Conservation (phyloP, 108 stramenopile species). For the Parietichytrium sp. region DNA sequence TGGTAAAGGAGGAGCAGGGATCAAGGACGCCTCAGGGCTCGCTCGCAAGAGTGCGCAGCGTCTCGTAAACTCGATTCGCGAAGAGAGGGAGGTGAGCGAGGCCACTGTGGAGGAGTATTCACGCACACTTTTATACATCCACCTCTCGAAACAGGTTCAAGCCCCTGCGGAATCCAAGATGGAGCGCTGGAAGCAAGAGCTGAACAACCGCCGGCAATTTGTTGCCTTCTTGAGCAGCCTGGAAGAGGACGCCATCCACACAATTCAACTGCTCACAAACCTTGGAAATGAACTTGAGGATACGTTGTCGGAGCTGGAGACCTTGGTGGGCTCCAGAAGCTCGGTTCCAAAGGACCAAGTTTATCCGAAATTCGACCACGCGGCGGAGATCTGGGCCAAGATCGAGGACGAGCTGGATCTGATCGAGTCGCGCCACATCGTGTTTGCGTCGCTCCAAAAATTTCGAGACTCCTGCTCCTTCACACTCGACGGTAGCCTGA, state of each 20-base stretch:
- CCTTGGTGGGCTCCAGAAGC: constrained; percentile 51
- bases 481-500: constrained; percentile 42
- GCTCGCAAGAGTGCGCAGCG: neutral
- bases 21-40: constrained; percentile 35
- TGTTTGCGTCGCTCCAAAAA: constrained; percentile 22
- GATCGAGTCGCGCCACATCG: neutral
- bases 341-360: constrained; percentile 68
- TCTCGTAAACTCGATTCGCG: constrained; percentile 38
- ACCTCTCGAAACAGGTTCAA: neutral
- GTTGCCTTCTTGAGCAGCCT: constrained; percentile 54
- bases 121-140: neutral
- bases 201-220: constrained; percentile 65
- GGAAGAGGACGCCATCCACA: constrained; percentile 55
- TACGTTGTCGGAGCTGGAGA: constrained; percentile 42
- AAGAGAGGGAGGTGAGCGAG: neutral
- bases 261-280: neutral
- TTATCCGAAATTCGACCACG: constrained; percentile 64
- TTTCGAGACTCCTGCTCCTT: constrained; percentile 40
- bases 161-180: constrained; percentile 26
- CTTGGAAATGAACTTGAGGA: constrained; percentile 39
- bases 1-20: constrained; percentile 61
- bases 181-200: constrained; percentile 62
- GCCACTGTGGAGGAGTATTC: constrained; percentile 49
- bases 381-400: constrained; percentile 52
- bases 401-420: constrained; percentile 50